Base-by-base conservation (phyloP, 2,329 filamentous ascomycete genomes). In the Rutstroemia sp. region DNA sequence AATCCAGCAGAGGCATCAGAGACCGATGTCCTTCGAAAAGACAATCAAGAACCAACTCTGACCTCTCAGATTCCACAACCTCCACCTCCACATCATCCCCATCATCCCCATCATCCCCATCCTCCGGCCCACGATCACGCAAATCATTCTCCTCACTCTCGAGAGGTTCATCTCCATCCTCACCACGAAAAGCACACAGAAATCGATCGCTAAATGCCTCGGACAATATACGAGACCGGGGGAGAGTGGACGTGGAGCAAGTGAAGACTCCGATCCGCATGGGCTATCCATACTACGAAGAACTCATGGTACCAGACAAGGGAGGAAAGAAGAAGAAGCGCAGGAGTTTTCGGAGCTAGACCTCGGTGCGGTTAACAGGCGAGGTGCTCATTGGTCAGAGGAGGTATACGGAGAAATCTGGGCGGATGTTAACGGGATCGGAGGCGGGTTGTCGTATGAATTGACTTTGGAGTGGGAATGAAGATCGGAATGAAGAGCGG, bases 251-350 rank as follows among this genome's bases (percentile, higher is more conserved):
- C 25, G 44, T 37, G 38, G 37, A 30, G 5, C 49, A 38, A 53
- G 16, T 18, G 18, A 54, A 27, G 37, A 18, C 55, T 7, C 55
- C 46, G 16, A 57, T 56, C 10, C 50, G 55, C 21, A 49, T 57
- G 42, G 55, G 55, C 34, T 57, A 57, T 39, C 55, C 55, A 38
- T 57, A 57, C 21, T 57, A 57, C 37, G 55, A 57, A 25, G 55
- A 57, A 14, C 38, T 57, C n/a, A 44, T 44, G 10, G 27, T 56
- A 19, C 51, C 51, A 6, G 53, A 47, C 1, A 39, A 46, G 25
- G 45, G 37, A 30, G 27, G 16, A 25, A 56, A 56, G 27, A 51
- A 44, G 9, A 27, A 37, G 21, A 56, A 45, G 46, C 50, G 47
- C 5, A 39, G 50, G 12, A 51, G 39, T 56, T 45, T 51, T 19